These are phyloP conservation scores for Fusarium graminum DNA, from an alignment of 2,329 filamentous ascomycete genomes.

Conservation along the genomic window DNA sequence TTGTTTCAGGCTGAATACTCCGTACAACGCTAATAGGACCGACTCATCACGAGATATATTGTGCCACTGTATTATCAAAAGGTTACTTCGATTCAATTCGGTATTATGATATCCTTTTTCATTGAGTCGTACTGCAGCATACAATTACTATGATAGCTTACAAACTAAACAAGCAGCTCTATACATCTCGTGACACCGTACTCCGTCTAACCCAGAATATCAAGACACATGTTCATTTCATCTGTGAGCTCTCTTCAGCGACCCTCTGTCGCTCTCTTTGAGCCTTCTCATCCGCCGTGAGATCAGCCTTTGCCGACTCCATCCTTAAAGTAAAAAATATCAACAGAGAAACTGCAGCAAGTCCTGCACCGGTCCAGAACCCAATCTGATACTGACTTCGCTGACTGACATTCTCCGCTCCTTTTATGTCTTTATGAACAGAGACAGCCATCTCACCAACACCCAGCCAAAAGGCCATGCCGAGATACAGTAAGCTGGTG, in stretches of 20 bases:
- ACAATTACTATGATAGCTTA: not conserved
- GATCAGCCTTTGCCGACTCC: conserved; percentile 65
- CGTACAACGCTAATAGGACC: not conserved
- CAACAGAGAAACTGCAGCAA: conserved; percentile 63
- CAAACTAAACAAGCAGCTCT: not conserved
- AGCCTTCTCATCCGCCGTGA: conserved; percentile 69
- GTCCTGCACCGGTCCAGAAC: conserved; percentile 75
- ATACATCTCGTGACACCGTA: not conserved
- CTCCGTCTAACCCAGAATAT: not conserved
- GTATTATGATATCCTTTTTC: not conserved
- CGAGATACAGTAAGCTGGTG: conserved; percentile 73
- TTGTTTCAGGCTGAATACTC: not conserved
- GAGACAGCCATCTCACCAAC: conserved; percentile 75
- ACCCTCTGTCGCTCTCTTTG: conserved; percentile 32
- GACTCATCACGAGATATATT: not conserved
- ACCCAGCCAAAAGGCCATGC: conserved; percentile 78
- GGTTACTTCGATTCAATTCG: not conserved
- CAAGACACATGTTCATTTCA: not conserved
- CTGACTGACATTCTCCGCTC: conserved; percentile 53
- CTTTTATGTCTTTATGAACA: conserved; percentile 55
- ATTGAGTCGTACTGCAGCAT: not conserved
- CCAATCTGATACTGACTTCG: conserved; percentile 71
- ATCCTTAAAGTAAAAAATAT: conserved; percentile 70
- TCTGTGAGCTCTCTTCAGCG: accelerated
- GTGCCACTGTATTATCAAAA: not conserved